Conservation (phyloP, 2,329 filamentous ascomycete species). For the Fusarium sp. region DNA sequence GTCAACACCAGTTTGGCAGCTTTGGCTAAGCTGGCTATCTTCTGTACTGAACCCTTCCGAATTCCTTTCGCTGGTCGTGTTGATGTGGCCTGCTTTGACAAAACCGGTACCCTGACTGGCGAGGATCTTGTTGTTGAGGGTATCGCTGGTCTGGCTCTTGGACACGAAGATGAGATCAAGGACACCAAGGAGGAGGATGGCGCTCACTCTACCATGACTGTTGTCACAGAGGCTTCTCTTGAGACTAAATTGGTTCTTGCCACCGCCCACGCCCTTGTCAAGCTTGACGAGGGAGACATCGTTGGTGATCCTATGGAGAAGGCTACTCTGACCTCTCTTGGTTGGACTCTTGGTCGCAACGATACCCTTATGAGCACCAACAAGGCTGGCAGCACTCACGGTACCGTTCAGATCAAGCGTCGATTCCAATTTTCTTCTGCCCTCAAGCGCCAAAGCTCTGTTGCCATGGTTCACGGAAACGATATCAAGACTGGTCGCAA, state of each 20-base stretch:
- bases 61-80: conserved; percentile 96
- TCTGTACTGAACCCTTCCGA: conserved; percentile 98
- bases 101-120: conserved; percentile 95
- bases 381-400: conserved; percentile 53
- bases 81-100: conserved; percentile 97
- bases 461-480: conserved; percentile 80
- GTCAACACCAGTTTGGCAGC: conserved; percentile 98
- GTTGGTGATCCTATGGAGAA: conserved; percentile 99
- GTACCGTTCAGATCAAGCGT: conserved; percentile 92
- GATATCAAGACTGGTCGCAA: conserved; percentile 79
- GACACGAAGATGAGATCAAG: conserved; percentile 67
- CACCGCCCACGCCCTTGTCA: conserved; percentile 94
- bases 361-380: conserved; percentile 77
- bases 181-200: conserved; percentile 77
- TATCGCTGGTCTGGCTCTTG: conserved; percentile 86
- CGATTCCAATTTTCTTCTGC: conserved; percentile 98
- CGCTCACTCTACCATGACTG: conserved; percentile 80
- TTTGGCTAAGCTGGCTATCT: conserved; percentile 94
- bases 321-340: conserved; percentile 86
- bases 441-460: conserved; percentile 93
- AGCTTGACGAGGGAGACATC: conserved; percentile 94
- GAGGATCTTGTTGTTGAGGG: conserved; percentile 97
- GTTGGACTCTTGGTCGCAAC: conserved; percentile 91
- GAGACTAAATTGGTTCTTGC: conserved; percentile 94
- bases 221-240: conserved; percentile 74